These are phyloP conservation scores for Reticulascus tulasneorum DNA, from an alignment of 2,329 filamentous ascomycete genomes.

Conservation along the genomic window DNA sequence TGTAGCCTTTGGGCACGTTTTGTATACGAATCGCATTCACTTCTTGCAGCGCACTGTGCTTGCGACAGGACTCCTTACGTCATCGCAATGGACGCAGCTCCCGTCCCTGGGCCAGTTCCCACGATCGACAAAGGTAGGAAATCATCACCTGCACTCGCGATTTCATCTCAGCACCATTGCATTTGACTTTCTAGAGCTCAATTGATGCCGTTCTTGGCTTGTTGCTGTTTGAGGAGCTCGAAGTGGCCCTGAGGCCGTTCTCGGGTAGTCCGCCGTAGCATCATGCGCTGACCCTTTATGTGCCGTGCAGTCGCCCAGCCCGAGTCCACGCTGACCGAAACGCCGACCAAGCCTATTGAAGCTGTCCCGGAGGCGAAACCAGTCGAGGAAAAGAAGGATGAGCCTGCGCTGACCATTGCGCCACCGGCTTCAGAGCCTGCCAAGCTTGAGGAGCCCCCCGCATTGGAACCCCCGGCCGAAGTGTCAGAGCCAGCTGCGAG, in stretches of 20 bases:
- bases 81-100: constrained; percentile 29
- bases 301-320: constrained; percentile 2
- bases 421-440: constrained; percentile 12
- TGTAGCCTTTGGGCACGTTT: constrained; percentile 7
- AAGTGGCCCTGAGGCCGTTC: too few species aligned
- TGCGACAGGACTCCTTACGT: constrained; percentile 19
- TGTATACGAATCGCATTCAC: neutral
- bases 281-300: constrained; percentile 6
- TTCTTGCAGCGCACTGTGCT: constrained; percentile 7
- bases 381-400: constrained; percentile 7
- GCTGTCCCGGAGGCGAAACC: constrained; percentile 4
- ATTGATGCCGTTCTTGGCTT: too few species aligned
- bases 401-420: constrained; percentile 1
- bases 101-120: constrained; percentile 11
- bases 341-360: constrained; percentile 2
- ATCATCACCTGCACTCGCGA: constrained; percentile 5
- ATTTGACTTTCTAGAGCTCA: too few species aligned
- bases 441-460: constrained; percentile 18
- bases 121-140: constrained; percentile 26
- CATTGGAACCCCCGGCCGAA: constrained; percentile 12
- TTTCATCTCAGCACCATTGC: too few species aligned
- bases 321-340: neutral
- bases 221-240: too few species aligned
- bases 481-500: constrained; percentile 14
- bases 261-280: too few species aligned